Evolutionary conservation across 192 early-diverging fungal genomes (phyloP).

Genomic region (Paraglomus occultum): DNA sequence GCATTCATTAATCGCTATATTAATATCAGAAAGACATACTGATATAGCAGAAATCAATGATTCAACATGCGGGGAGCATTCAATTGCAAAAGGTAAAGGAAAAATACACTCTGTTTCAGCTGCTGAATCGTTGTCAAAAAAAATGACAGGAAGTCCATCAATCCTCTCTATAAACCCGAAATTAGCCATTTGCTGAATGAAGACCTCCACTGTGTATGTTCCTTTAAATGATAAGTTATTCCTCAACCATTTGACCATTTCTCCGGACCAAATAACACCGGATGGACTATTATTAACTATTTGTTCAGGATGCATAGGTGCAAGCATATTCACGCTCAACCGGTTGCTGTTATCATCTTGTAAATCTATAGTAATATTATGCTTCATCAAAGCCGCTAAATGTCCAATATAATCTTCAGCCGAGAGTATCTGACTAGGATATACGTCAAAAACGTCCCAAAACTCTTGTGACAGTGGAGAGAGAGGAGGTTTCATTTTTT

Average conservation of each 20-base stretch:
- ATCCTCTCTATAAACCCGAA: constrained; percentile 53
- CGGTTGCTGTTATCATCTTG: not conserved
- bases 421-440: constrained; percentile 35
- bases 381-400: constrained; percentile 46
- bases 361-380: constrained; percentile 25
- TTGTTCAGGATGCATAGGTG: constrained; percentile 26
- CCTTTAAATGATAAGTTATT: constrained; percentile 42
- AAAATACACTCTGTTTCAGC: constrained; percentile 43
- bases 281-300: constrained; percentile 21
- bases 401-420: constrained; percentile 49
- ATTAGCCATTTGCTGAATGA: constrained; percentile 56
- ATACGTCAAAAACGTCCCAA: constrained; percentile 32
- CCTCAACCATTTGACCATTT: constrained; percentile 38
- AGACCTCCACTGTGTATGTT: constrained; percentile 29
- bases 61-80: constrained; percentile 51
- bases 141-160: constrained; percentile 46
- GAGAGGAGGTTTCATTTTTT: constrained; percentile 20
- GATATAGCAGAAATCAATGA: constrained; percentile 48
- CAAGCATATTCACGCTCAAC: constrained; percentile 8
- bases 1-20: constrained; percentile 54
- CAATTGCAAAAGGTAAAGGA: constrained; percentile 51
- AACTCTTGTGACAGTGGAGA: constrained; percentile 29
- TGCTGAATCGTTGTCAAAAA: constrained; percentile 14
- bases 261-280: constrained; percentile 31
- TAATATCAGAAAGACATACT: constrained; percentile 48